phyloP scores from a whole-genome alignment of 805 yeast species.

The Ogataea trehalophila region DNA sequence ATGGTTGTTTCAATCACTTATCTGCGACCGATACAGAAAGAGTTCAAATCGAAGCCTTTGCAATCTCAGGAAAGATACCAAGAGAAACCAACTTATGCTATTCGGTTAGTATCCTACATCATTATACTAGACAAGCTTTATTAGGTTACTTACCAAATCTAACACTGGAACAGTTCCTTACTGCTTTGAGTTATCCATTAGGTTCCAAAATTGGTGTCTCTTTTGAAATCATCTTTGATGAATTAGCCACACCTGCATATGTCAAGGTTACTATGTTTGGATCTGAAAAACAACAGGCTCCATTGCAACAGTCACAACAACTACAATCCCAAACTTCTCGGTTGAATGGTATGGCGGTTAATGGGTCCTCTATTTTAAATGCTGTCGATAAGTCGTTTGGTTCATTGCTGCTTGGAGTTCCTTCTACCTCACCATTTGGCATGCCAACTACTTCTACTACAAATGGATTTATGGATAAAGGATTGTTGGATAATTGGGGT shows the following conservation, averaged over 20 bases:
- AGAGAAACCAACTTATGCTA: slow-evolving; percentile 18
- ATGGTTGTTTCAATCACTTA: slow-evolving; percentile 2
- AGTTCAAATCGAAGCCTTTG: slow-evolving; percentile 39
- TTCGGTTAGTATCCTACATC: slow-evolving; percentile 22
- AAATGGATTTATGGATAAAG: slow-evolving; percentile 2
- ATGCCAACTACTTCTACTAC: not conserved
- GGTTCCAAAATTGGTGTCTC: slow-evolving; percentile 24
- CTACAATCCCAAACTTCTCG: slow-evolving; percentile 1
- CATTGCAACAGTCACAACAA: slow-evolving; percentile 3
- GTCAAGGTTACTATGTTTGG: slow-evolving; percentile 27
- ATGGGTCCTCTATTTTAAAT: not conserved
- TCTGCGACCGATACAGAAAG: slow-evolving; percentile 26
- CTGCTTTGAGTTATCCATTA: slow-evolving; percentile 32
- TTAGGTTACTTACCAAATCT: slow-evolving; percentile 33
- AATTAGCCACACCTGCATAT: slow-evolving; percentile 40
- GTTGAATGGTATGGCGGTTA: not conserved
- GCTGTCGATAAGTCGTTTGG: not conserved
- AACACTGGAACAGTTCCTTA: slow-evolving; percentile 27
- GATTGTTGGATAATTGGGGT: slow-evolving; percentile 16
- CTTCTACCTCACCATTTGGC: slow-evolving; percentile 1
- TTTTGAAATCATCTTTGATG: slow-evolving; percentile 43
- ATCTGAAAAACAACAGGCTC: not conserved
- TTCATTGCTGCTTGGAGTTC: slow-evolving; percentile 4
- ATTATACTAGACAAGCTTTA: slow-evolving; percentile 32
- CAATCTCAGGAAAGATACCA: slow-evolving; percentile 35